Evolutionary conservation across 768 basidiomycete species (phyloP).

Genomic region (Coprinellus aureogranulatus): DNA sequence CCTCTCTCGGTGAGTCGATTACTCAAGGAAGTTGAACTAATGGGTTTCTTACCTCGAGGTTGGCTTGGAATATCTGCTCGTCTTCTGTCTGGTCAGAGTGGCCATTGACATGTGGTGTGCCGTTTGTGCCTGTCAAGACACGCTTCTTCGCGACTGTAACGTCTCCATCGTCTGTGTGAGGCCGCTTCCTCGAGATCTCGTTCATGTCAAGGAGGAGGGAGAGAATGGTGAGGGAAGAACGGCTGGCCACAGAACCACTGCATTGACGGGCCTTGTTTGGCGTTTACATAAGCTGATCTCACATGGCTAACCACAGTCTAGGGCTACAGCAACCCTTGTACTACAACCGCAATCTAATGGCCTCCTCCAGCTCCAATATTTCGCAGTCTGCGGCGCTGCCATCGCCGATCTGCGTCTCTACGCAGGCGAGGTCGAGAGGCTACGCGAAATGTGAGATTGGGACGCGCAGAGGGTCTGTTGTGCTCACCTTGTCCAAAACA

Average conservation of each 20-base stretch:
- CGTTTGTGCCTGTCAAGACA: slow-evolving; percentile 46
- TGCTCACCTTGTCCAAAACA: slow-evolving; percentile 63
- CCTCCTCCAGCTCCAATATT: slow-evolving; percentile 54
- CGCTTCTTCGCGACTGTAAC: slow-evolving; percentile 54
- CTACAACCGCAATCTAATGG: slow-evolving; percentile 34
- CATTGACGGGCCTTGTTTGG: slow-evolving; percentile 6
- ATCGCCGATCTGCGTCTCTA: slow-evolving; percentile 91
- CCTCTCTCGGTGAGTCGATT: slow-evolving; percentile 14
- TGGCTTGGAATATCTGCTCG: slow-evolving; percentile 51
- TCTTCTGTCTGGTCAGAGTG: slow-evolving; percentile 34
- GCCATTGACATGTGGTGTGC: slow-evolving; percentile 57
- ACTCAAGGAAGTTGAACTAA: slow-evolving; percentile 5
- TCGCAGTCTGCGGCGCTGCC: slow-evolving; percentile 82
- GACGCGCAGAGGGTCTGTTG: slow-evolving; percentile 2
- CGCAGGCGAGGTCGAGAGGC: slow-evolving; percentile 80
- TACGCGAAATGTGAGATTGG: slow-evolving; percentile 29
- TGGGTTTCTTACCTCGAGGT: slow-evolving; percentile 56
- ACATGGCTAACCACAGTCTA: neutral
- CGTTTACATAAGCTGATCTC: neutral
- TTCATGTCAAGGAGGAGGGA: slow-evolving; percentile 16
- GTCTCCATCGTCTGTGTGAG: slow-evolving; percentile 51
- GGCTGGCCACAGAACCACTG: too few relatives aligned
- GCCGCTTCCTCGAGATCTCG: slow-evolving; percentile 52
- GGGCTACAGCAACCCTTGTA: slow-evolving; percentile 2
- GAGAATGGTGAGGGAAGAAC: slow-evolving; percentile 12